These are phyloP conservation scores for Chalaropsis ovoidea DNA, from an alignment of 2,329 filamentous ascomycete species.

Conservation along the genomic window DNA sequence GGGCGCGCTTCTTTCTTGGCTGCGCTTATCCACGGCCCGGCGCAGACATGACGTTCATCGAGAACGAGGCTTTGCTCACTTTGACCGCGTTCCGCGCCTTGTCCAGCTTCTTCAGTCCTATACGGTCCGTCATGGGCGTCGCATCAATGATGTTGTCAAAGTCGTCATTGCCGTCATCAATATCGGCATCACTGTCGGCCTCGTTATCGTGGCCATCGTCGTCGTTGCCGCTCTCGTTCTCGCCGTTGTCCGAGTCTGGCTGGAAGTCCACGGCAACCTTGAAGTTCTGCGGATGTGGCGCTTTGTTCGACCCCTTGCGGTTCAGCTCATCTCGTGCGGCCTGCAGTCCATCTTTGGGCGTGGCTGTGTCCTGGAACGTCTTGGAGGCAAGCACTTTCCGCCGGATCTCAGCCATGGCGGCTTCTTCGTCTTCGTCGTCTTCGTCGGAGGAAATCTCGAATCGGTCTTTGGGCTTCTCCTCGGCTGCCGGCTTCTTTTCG, in stretches of 20 bases:
- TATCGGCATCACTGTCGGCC: constrained; percentile 35
- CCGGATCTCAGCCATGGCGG: constrained; percentile 83
- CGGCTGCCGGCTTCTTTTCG: constrained; percentile 27
- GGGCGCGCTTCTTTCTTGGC: too few relatives aligned
- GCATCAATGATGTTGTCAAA: constrained; percentile 93
- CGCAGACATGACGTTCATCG: constrained; percentile 41
- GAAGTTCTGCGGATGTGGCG: constrained; percentile 41
- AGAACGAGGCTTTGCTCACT: constrained; percentile 43
- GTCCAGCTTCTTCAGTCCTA: constrained; percentile 52
- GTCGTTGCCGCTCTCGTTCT: constrained; percentile 24
- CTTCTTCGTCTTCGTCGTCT: constrained; percentile 72
- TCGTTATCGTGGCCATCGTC: constrained; percentile 50
- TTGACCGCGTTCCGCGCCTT: constrained; percentile 44
- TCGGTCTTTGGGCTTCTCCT: constrained; percentile 46
- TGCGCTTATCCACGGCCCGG: constrained; percentile 33
- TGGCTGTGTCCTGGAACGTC: constrained; percentile 50
- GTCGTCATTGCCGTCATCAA: constrained; percentile 54
- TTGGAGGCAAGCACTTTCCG: constrained; percentile 85
- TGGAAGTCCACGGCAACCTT: constrained; percentile 46
- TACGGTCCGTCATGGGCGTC: constrained; percentile 76
- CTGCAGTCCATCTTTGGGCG: constrained; percentile 39
- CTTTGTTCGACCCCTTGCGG: constrained; percentile 32
- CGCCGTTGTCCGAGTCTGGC: constrained; percentile 59
- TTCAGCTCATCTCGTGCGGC: constrained; percentile 2
- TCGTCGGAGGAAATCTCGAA: constrained; percentile 74